These are phyloP conservation scores for Ophiocordyceps camponoti-rufipedis DNA, from an alignment of 2,329 filamentous ascomycete species.

Conservation along the genomic window DNA sequence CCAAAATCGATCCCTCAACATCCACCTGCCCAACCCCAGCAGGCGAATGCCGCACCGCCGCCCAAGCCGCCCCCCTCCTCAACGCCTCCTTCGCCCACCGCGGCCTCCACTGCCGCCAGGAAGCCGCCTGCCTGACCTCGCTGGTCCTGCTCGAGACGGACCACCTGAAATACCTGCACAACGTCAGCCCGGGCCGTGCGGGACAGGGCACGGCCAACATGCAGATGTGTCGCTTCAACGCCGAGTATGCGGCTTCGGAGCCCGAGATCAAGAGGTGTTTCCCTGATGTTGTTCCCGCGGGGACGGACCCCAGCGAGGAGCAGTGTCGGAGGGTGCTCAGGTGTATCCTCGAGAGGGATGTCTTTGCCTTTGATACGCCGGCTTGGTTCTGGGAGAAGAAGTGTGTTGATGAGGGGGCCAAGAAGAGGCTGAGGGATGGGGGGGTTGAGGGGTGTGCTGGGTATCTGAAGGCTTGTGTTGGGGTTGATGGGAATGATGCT, in stretches of 20 bases:
- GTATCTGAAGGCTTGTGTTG: conserved; percentile 30
- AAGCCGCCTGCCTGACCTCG: conserved; percentile 52
- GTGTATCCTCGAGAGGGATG: conserved; percentile 29
- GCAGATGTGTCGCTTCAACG: conserved; percentile 26
- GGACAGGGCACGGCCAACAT: conserved; percentile 54
- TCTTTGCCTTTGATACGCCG: conserved; percentile 29
- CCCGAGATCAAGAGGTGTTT: conserved; percentile 11
- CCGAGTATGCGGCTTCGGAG: conserved; percentile 25
- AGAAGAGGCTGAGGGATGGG: conserved; percentile 12
- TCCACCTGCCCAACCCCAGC: neutral
- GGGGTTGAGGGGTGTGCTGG: conserved; percentile 22
- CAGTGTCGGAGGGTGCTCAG: conserved; percentile 18
- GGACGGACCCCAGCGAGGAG: conserved; percentile 3
- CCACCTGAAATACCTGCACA: conserved; percentile 54
- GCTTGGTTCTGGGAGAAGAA: conserved; percentile 31
- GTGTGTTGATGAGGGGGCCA: conserved; percentile 17
- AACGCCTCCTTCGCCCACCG: conserved; percentile 37
- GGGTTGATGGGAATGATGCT: conserved; percentile 9
- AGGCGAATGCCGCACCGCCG: conserved; percentile 47
- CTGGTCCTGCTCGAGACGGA: conserved; percentile 55
- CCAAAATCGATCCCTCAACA: neutral
- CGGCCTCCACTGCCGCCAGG: conserved; percentile 30
- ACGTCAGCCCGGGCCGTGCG: conserved; percentile 33
- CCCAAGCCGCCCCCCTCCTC: conserved; percentile 39
- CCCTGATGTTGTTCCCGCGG: conserved; percentile 12